Conservation (phyloP, 768 basidiomycete genomes). For the Kwoniella sp. region DNA sequence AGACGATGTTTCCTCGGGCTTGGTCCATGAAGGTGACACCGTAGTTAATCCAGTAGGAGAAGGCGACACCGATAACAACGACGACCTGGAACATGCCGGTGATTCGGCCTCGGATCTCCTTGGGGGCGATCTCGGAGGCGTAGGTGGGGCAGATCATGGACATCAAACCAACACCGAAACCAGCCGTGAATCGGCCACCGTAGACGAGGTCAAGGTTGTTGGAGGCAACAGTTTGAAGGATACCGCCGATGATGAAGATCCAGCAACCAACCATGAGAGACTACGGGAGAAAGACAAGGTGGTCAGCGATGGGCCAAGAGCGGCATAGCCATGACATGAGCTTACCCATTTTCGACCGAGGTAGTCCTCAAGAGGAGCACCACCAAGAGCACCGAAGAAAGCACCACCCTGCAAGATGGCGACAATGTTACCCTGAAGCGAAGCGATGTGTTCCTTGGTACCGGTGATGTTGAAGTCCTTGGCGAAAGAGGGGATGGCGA, state of each 20-base stretch:
- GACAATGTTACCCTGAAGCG: conserved; percentile 76
- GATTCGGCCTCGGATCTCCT: conserved; percentile 62
- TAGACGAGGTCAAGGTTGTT: conserved; percentile 61
- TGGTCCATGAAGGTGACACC: conserved; percentile 36
- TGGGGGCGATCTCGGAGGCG: conserved; percentile 84
- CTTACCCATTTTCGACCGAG: conserved; percentile 65
- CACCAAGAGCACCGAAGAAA: conserved; percentile 76
- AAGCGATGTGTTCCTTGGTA: conserved; percentile 58
- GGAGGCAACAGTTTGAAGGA: conserved; percentile 32
- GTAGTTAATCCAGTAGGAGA: conserved; percentile 60
- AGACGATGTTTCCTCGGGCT: conserved; percentile 23
- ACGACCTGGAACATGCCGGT: conserved; percentile 86
- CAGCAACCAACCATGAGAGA: conserved; percentile 66
- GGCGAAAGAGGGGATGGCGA: conserved; percentile 66
- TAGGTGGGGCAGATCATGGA: conserved; percentile 70
- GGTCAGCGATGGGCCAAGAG: too few relatives aligned
- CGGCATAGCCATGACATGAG: too few relatives aligned
- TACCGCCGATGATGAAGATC: conserved; percentile 68
- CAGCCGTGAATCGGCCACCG: conserved; percentile 75
- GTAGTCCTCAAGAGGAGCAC: conserved; percentile 38
- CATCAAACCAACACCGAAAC: conserved; percentile 79
- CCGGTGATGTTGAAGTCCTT: conserved; percentile 64
- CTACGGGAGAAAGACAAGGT: too few relatives aligned
- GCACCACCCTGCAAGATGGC: conserved; percentile 71
- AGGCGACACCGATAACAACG: conserved; percentile 81